These are phyloP conservation scores for Beauveria scarabaeidicola DNA, from an alignment of 2,329 filamentous ascomycete species.

Conservation along the genomic window DNA sequence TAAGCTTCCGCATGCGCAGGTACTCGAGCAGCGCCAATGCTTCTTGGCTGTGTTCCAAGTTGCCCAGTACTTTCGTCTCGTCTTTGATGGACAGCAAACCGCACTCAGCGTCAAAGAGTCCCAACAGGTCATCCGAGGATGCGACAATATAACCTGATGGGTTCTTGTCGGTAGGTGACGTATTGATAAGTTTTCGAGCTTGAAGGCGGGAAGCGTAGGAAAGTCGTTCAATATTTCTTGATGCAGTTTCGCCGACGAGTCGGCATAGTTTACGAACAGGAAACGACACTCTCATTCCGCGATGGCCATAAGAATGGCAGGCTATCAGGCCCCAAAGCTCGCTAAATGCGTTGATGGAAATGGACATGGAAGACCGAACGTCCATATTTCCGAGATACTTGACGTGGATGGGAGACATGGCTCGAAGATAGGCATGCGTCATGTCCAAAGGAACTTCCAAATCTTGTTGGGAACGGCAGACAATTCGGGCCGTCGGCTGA, in stretches of 20 bases:
- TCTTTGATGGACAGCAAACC: constrained; percentile 75
- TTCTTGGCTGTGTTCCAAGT: constrained; percentile 69
- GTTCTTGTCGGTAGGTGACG: constrained; percentile 69
- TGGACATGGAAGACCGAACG: constrained; percentile 89
- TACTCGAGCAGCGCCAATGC: constrained; percentile 79
- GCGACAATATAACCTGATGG: constrained; percentile 86
- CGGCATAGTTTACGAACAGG: constrained; percentile 89
- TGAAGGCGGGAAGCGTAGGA: constrained; percentile 81
- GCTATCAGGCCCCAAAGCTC: constrained; percentile 84
- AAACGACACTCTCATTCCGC: constrained; percentile 85
- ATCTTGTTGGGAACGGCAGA: constrained; percentile 68
- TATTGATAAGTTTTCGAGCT: constrained; percentile 81
- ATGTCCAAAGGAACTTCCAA: constrained; percentile 70
- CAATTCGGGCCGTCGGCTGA: constrained; percentile 67
- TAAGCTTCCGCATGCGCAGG: constrained; percentile 64
- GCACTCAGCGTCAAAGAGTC: constrained; percentile 79
- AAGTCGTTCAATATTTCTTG: constrained; percentile 76
- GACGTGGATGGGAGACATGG: constrained; percentile 84
- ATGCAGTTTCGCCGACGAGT: constrained; percentile 76
- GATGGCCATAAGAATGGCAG: constrained; percentile 69
- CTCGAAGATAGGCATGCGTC: constrained; percentile 74
- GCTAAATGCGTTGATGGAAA: constrained; percentile 78
- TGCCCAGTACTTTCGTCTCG: constrained; percentile 81
- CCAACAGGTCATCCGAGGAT: constrained; percentile 76
- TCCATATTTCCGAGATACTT: constrained; percentile 87